Evolutionary conservation across 2,329 filamentous ascomycete genomes (phyloP).

Genomic region (Fusarium clavum): DNA sequence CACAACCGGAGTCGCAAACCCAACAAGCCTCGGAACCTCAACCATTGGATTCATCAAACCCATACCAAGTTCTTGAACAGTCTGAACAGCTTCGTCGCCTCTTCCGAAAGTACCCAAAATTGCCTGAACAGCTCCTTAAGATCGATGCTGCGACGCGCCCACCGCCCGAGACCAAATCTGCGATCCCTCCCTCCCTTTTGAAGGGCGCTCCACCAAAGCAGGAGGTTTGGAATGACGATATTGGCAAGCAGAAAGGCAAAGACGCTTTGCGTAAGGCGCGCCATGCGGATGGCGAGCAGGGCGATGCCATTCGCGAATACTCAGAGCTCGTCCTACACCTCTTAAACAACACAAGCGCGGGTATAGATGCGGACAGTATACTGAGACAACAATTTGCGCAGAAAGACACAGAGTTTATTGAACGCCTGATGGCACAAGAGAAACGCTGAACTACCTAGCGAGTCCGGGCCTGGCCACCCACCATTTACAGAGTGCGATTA

Average conservation of each 20-base stretch:
- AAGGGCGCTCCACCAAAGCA: conserved; percentile 51
- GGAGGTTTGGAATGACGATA: conserved; percentile 67
- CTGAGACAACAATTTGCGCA: conserved; percentile 60
- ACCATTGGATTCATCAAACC: conserved; percentile 52
- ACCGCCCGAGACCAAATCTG: conserved; percentile 50
- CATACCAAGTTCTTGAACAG: conserved; percentile 64
- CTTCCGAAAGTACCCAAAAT: conserved; percentile 64
- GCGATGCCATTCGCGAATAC: conserved; percentile 71
- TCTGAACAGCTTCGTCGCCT: conserved; percentile 62
- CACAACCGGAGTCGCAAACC: conserved; percentile 14
- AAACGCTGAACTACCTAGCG: conserved; percentile 42
- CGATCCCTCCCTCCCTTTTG: conserved; percentile 51
- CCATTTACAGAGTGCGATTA: neutral
- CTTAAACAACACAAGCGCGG: conserved; percentile 52
- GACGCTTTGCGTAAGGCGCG: conserved; percentile 64
- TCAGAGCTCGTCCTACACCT: conserved; percentile 66
- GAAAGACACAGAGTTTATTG: conserved; percentile 63
- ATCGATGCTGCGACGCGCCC: conserved; percentile 65
- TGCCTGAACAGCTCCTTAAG: conserved; percentile 59
- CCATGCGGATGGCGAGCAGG: conserved; percentile 63
- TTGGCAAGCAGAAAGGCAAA: conserved; percentile 67
- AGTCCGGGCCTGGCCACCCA: neutral
- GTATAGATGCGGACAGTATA: conserved; percentile 51
- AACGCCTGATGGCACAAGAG: conserved; percentile 61
- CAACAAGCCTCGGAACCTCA: neutral